A percentile compares a stretch with the other conserved stretches of the same genome.
phyloP scores from a whole-genome alignment of 495 filamentous ascomycete species.

The Penicillium atrosanguineum region DNA sequence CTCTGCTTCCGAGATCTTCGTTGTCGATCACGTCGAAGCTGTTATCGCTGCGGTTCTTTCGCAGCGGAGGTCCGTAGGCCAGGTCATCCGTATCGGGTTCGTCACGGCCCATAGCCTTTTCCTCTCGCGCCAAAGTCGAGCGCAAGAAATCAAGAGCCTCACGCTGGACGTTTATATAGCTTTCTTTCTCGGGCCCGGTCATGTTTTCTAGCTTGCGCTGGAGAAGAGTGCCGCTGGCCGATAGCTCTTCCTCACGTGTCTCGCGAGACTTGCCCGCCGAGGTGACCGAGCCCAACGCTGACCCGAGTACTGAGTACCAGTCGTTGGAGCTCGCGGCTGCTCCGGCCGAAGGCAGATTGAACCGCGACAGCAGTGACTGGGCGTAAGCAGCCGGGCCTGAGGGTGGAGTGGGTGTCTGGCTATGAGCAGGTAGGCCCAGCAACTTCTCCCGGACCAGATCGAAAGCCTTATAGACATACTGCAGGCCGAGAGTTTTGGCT shows the following conservation, averaged over 20 bases:
- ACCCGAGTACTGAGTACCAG: conserved; percentile 59
- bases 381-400: conserved; percentile 60
- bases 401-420: conserved; percentile 48
- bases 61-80: conserved; percentile 49
- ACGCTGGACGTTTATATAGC: conserved; percentile 69
- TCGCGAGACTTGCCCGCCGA: conserved; percentile 45
- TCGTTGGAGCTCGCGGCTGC: conserved; percentile 51
- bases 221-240: conserved; percentile 60
- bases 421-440: conserved; percentile 63
- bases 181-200: conserved; percentile 58
- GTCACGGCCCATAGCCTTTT: conserved; percentile 43
- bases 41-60: conserved; percentile 69
- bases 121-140: conserved; percentile 72
- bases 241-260: conserved; percentile 50
- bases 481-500: conserved; percentile 71
- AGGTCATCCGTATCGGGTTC: conserved; percentile 46
- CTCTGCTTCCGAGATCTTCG: conserved; percentile 54
- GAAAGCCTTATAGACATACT: conserved; percentile 76
- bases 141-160: conserved; percentile 69
- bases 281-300: conserved; percentile 57
- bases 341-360: conserved; percentile 66
- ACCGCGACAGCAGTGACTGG: conserved; percentile 77
- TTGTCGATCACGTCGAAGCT: conserved; percentile 82
- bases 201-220: conserved; percentile 60
- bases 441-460: conserved; percentile 72